Percentiles rank a stretch among this genome's conserved stretches.
These are phyloP conservation scores for Anthoceros angustus DNA, from an alignment of 225 moss, liverwort and hornwort species.

Conservation along the genomic window DNA sequence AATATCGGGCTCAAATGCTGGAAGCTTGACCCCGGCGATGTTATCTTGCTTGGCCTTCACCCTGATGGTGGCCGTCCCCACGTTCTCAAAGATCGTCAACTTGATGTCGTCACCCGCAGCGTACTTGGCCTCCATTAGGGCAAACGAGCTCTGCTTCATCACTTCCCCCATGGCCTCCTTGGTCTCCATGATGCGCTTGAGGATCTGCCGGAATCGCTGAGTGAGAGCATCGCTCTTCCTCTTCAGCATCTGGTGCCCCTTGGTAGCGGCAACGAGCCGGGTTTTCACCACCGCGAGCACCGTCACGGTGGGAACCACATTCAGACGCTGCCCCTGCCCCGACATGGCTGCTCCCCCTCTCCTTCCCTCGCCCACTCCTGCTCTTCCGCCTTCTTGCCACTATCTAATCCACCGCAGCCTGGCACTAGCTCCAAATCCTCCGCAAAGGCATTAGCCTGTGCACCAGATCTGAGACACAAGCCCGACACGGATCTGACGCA, in stretches of 20 bases:
- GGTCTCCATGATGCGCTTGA: constrained; percentile 59
- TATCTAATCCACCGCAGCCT: not conserved
- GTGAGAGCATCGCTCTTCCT: constrained; percentile 80
- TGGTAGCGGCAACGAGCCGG: constrained; percentile 58
- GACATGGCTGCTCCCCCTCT: constrained; percentile 27
- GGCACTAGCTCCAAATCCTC: too few species aligned
- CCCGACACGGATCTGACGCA: too few species aligned
- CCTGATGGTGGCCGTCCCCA: constrained; percentile 41
- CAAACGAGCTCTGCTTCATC: constrained; percentile 66
- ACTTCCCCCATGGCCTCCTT: constrained; percentile 72
- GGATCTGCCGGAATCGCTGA: constrained; percentile 65
- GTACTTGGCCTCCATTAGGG: constrained; percentile 64
- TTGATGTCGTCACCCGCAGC: constrained; percentile 64
- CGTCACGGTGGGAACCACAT: constrained; percentile 71
- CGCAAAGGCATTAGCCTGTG: too few species aligned
- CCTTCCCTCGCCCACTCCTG: not conserved
- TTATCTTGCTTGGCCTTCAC: constrained; percentile 60
- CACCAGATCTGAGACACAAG: too few species aligned
- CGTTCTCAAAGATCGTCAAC: constrained; percentile 76
- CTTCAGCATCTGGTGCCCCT: constrained; percentile 73
- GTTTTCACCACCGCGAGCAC: constrained; percentile 72
- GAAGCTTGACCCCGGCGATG: constrained; percentile 67
- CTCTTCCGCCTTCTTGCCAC: not conserved
- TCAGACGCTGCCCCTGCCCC: constrained; percentile 42
- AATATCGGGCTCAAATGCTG: constrained; percentile 48